Percentiles rank a stretch among this genome's conserved stretches.
phyloP scores from a whole-genome alignment of 108 stramenopile species.

The Seminavis robusta region DNA sequence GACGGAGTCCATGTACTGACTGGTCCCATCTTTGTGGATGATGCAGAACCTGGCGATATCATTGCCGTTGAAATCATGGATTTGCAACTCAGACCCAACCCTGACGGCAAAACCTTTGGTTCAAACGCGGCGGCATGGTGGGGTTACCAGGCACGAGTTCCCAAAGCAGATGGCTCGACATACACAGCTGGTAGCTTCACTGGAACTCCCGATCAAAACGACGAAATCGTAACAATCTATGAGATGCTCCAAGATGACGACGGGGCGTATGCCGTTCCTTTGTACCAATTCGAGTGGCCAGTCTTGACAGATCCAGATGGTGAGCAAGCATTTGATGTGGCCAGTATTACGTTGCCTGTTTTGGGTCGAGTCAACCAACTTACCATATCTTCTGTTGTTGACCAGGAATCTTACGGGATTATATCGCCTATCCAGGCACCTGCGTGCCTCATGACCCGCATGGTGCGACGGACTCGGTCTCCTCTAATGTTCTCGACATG shows the following conservation, averaged over 20 bases:
- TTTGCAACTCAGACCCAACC: conserved; percentile 16
- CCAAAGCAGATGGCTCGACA: conserved; percentile 21
- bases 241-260: conserved; percentile 19
- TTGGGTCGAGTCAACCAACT: conserved; percentile 25
- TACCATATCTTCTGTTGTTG: conserved; percentile 26
- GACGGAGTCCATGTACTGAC: conserved; percentile 36
- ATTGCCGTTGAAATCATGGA: conserved; percentile 32
- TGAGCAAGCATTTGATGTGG: conserved; percentile 37
- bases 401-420: conserved; percentile 26
- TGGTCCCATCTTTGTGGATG: conserved; percentile 37
- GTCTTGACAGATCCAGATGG: conserved; percentile 31
- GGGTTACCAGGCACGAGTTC: conserved; percentile 32
- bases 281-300: conserved; percentile 45
- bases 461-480: background rate
- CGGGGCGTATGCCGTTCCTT: conserved; percentile 24
- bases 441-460: conserved; percentile 21
- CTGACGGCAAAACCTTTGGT: conserved; percentile 27
- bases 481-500: conserved; percentile 11
- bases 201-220: conserved; percentile 20
- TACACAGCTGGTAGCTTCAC: conserved; percentile 30
- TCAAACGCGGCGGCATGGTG: conserved; percentile 37
- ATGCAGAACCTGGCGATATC: conserved; percentile 35
- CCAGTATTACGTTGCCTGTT: conserved; percentile 25
- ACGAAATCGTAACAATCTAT: conserved; percentile 38
- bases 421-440: conserved; percentile 38